Evolutionary conservation across 1,139 yeast species (phyloP), one percentile per base, ranked within the genome.

Genomic region (Taphrina pruni): DNA sequence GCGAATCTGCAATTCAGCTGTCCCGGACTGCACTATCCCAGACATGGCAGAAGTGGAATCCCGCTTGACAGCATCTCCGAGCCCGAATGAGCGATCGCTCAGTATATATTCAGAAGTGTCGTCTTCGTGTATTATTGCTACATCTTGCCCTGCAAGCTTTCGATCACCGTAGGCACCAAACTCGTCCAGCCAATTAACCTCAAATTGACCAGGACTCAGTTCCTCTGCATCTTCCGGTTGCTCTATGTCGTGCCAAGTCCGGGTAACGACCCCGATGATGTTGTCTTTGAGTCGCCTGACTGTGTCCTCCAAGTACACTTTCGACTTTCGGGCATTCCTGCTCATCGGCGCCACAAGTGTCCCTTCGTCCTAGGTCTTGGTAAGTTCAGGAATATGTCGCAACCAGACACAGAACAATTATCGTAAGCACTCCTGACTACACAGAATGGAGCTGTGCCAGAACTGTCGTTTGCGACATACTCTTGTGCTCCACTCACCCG

Each of bases 171-270:
- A 58, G 2, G 46, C 45, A 17, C 62, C 62, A 32, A 58, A 58
- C 14, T 45, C 52, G 54, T 58, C 62, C 12, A 45, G 54, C 62
- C 62, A 58, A 39, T 58, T 58, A n/a, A 58, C 62, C 26, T 58
- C 62, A 41, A 58, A 58, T 14, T 58, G 11, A 21, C 62, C 62
- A 26, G 35, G 38, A 11, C 32, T 43, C 20, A 58, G 43, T 14
- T 20, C 43, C 26, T 45, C 54, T 1, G 43, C 52, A 45, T 58
- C 62, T 12, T 26, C 50, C 1, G 62, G 62, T 14, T 58, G 62
- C 41, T 58, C 62, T 43, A 58, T 43, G 41, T 58, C 62, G 21
- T 58, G 62, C 62, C 62, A 58, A 11, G 62, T 58, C 43, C 62
- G 9, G 11, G 26, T 45, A 26, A 58, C 54, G 11, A 58, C 62